Evolutionary conservation across 192 early-diverging fungal species (phyloP), one percentile per base, ranked within the genome.

Genomic region (Rhizoclosmatium sp.): DNA sequence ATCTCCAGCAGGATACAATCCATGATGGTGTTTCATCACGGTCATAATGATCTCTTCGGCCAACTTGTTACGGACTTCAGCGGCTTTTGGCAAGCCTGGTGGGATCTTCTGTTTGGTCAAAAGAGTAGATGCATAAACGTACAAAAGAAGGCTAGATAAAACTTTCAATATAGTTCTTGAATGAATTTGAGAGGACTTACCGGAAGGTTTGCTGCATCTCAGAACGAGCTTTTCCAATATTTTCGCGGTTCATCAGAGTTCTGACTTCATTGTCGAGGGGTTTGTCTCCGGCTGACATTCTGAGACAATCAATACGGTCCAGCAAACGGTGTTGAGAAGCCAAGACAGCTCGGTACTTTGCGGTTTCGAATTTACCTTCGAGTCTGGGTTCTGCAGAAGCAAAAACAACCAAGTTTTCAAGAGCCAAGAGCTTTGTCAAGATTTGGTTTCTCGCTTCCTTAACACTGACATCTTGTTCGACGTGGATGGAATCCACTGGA

Each of bases 341-440:
- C 12, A 80, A 69, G 16, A 80, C 42, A 16, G 9, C 47, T 41
- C 72, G 71, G 42, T 80, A 80, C 46, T 51, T 80, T 46, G 12
- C 48, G 1, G 14, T 23, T 41, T 45, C 65, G 47, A 80, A 80
- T 21, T 10, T 9, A 3, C 65, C 71, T 23, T 65, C 71, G 47
- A 80, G 40, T 54, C 79, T 41, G 62, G 79, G 79, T 58, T 80
- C 79, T 16, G 42, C 73, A 10, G 72, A 47, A n/a, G 71, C 61
- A 69, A 75, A 80, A 4, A 41, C 66, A 71, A 80, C 75, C 46
- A 80, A 42, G 42, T 45, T 62, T 47, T 68, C 73, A n/a, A 80
- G n/a, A 1, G 71, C 46, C 4, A 44, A 62, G 9, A 80, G 49
- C 62, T 75, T 23, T 12, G 19, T 23, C 23, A 74, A 14, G 51